Evolutionary conservation across 495 filamentous ascomycete genomes (phyloP), one percentile per base, ranked within the genome.

Genomic region (Cercophora scortea): DNA sequence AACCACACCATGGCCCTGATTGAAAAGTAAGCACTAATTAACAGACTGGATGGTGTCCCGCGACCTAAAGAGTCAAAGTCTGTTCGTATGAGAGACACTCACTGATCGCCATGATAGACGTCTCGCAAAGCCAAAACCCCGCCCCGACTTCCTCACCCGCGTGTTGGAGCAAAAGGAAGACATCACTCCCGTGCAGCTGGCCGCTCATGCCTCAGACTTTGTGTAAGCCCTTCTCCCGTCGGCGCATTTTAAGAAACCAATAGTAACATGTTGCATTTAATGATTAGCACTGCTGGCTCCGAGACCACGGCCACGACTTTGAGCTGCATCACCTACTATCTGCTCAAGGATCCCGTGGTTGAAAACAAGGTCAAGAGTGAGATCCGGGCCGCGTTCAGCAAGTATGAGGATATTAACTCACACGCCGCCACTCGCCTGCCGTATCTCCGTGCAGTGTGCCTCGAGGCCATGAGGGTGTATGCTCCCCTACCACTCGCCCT

Each of bases 301-400:
- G 80, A 84, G 54, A 81, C 80, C 4, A 78, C 78, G 1, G 76
- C 80, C 1, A 77, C 78, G 0, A 25, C 70, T 3, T 60, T 85
- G 33, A 56, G 62, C 3, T 70, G 65, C 8, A 61, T 64, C 4
- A 72, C 72, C 1, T 83, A 75, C 51, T 70, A 72, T 39, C 66
- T 83, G 4, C 60, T 77, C 6, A 69, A 53, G 15, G 62, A 75
- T 39, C 74, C 71, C 1, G 55, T 61, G 1, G 58, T 55, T 1
- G 63, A 77, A 45, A 41, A 59, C 10, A 67, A 64, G 36, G 65
- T 81, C 8, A 51, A 64, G 1, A 33, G 52, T 1, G 80, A 83
- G 53, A 71, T 86, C 12, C 69, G 75, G 3, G 52, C 59, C 3
- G 45, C 66, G 1, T 84, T 83, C 56, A 53, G 60, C 4, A 57